Evolutionary conservation across 2,329 filamentous ascomycete genomes (phyloP).

Genomic region (Emmonsiellopsis sp.): DNA sequence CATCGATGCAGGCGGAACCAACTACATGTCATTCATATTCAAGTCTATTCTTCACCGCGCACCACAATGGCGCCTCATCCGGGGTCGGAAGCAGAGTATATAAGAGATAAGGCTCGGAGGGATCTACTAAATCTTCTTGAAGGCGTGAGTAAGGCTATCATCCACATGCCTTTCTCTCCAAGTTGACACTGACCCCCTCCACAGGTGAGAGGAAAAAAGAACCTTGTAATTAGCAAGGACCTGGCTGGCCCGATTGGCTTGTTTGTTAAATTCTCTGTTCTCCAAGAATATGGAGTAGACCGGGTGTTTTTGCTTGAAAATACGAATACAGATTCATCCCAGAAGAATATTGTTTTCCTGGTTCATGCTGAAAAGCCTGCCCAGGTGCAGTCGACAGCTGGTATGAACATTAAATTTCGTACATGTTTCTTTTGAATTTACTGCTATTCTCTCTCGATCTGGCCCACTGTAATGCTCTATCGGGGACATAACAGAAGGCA

Average conservation of each 20-base stretch:
- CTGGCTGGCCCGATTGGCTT: conserved; percentile 83
- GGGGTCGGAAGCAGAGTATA: conserved; percentile 37
- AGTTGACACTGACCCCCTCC: conserved; percentile 22
- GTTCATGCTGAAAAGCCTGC: conserved; percentile 81
- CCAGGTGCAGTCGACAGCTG: conserved; percentile 77
- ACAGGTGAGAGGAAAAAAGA: conserved; percentile 97
- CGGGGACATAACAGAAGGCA: conserved; percentile 54
- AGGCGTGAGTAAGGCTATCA: conserved; percentile 63
- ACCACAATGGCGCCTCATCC: conserved; percentile 34
- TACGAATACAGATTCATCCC: conserved; percentile 85
- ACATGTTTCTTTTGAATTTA: conserved; percentile 8
- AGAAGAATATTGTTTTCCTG: conserved; percentile 91
- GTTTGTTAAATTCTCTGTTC: conserved; percentile 87
- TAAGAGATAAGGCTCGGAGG: conserved; percentile 58
- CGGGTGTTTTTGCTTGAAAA: conserved; percentile 97
- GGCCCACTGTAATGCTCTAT: background rate
- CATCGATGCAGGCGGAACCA: background rate
- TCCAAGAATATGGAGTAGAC: conserved; percentile 96
- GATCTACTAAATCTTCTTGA: conserved; percentile 87
- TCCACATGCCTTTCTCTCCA: conserved; percentile 12
- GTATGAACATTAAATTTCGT: conserved; percentile 47
- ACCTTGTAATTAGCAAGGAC: conserved; percentile 83
- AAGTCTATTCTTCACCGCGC: background rate
- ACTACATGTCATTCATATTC: background rate
- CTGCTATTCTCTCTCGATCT: background rate